Evolutionary conservation across 1,284 basidiomycete species (phyloP), one percentile per base, ranked within the genome.

Genomic region (Fomitopsis palustris): DNA sequence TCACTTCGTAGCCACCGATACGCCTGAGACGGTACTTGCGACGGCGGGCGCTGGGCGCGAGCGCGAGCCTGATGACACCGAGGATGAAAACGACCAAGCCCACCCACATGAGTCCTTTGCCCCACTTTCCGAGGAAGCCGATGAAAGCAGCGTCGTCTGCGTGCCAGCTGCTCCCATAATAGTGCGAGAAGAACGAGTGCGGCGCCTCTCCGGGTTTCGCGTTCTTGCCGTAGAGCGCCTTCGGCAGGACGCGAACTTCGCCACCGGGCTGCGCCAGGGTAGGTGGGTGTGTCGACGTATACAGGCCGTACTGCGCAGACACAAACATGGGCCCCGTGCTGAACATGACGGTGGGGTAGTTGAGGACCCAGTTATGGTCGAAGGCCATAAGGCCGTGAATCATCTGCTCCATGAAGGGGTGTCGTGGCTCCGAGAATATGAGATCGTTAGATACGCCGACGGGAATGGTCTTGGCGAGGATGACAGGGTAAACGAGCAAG

Each of bases 331-430:
- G 88, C 1, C 96, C 96, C 0, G 97, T 99, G 53, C 94, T 95
- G 78, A 99, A 99, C 96, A 99, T 99, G 77, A 99, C 96, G 37
- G 96, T 99, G 33, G 97, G 96, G 69, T 99, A 99, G 76, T 98
- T 96, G 70, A 95, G 85, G 56, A 97, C 74, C 86, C 93, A 98
- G 57, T 87, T 84, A 75, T 96, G 93, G 76, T 98, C 92, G 73
- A 96, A 99, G n/a, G 88, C 88, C 69, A 88, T 83, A 62, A 98
- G 86, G 66, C 89, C 94, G 77, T 96, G 90, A 66, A 98, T 96
- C 54, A 95, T 91, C 74, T 95, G 92, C 38, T 90, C 87, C 80
- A 98, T 85, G 78, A 99, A 95, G 1, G 93, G 90, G 66, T 96
- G 95, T 0, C 80, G 80, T 70, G 90, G 89, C 70, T 92, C 87